Evolutionary conservation across 1,139 yeast species (phyloP).

Genomic region (Geotrichum armillariae): DNA sequence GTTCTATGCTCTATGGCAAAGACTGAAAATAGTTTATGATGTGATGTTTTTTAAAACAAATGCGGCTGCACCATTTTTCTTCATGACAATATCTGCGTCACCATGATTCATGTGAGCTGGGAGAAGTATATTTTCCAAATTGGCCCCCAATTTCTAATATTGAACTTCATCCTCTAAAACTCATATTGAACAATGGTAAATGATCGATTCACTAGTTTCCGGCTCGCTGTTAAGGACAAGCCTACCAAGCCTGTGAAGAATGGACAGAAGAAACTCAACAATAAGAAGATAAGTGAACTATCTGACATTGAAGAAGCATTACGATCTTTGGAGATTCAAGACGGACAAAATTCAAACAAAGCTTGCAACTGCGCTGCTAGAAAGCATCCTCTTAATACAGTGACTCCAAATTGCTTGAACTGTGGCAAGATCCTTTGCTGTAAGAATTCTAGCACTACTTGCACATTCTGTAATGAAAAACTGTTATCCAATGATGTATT

Average conservation of each 20-base stretch:
- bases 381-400: constrained; percentile 81
- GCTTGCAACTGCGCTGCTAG: constrained; percentile 69
- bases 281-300: constrained; percentile 15
- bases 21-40: too few relatives aligned
- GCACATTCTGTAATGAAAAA: constrained; percentile 77
- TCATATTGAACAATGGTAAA: constrained; percentile 3
- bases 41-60: too few relatives aligned
- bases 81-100: not conserved
- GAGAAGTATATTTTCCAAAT: not conserved
- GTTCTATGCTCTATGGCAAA: too few relatives aligned
- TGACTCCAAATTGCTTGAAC: constrained; percentile 89
- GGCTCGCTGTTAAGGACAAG: constrained; percentile 7
- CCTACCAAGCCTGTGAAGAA: not conserved
- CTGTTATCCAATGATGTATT: constrained; percentile 62
- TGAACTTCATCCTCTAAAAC: too few relatives aligned
- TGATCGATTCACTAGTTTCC: constrained; percentile 12
- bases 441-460: constrained; percentile 85
- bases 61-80: not conserved
- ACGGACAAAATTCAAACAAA: constrained; percentile 33
- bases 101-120: constrained; percentile 2
- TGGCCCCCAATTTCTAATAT: too few relatives aligned
- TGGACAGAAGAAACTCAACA: constrained; percentile 1
- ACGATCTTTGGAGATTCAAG: constrained; percentile 8
- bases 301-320: constrained; percentile 18
- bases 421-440: constrained; percentile 94